Evolutionary conservation across 495 filamentous ascomycete genomes (phyloP), one percentile per base, ranked within the genome.

Genomic region (Emericellopsis terricola): DNA sequence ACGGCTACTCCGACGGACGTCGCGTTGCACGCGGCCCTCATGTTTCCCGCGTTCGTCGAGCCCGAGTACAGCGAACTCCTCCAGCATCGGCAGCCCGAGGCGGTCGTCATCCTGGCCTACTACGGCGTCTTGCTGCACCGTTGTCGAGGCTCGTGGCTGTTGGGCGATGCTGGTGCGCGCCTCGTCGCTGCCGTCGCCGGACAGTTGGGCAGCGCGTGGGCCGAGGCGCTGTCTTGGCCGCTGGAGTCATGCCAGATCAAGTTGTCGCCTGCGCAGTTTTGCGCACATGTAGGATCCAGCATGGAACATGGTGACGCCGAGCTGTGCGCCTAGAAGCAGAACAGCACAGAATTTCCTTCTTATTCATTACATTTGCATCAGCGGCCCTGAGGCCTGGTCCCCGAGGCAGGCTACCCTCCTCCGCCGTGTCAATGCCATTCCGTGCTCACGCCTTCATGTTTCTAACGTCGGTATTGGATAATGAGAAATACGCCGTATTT

Each of bases 21-120:
- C 3, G 19, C 31, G 5, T n/a, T n/a, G n/a, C 31, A 33, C 24
- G 31, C 31, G 3, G 34, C 35, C 0, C 62, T 57, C 55, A 47
- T 46, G 2, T 46, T 57, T 2, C 40, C 39, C 1, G 17, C 24
- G 19, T 36, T 45, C 6, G 33, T 61, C 1, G 20, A 46, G 0
- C 11, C 41, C 0, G 55, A 52, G 6, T 65, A 52, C 36, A 48
- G 53, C 8, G 42, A 53, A 7, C 23, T 55, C 2, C 37, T 65
- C 0, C 41, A 38, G 17, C 14, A 43, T 29, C 38, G 55, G 14
- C 43, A 43, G 32, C 53, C 62, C 0, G 56, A 59, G 38, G 56
- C 62, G 1, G 38, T 65, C 27, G 40, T 62, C 4, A 53, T 65
- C 6, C 39, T 62, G 17, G 59, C 56, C 10, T 47, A 59, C 42